phyloP scores from a whole-genome alignment of 345 rosid genomes.

The Melaleuca alternifolia region DNA sequence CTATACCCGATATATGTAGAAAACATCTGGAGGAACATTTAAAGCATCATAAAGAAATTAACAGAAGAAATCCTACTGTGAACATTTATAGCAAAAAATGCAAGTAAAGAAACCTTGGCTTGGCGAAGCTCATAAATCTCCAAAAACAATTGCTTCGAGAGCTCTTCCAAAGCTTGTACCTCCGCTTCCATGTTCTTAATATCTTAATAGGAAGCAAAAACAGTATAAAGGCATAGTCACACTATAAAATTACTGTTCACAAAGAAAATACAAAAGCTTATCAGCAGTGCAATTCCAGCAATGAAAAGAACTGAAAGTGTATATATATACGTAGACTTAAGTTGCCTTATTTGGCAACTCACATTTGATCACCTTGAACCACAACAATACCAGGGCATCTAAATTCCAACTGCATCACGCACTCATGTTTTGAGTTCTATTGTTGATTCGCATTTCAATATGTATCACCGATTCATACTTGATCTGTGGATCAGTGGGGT shows the following conservation, averaged over 20 bases:
- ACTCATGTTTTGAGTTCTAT: background rate
- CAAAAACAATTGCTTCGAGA: slow-evolving; percentile 93
- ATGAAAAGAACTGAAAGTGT: background rate
- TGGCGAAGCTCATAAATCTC: slow-evolving; percentile 98
- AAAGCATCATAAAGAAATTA: background rate
- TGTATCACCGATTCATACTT: background rate
- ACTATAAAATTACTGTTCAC: background rate
- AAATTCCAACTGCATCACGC: background rate
- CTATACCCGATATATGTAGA: background rate
- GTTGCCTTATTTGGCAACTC: background rate
- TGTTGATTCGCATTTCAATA: background rate
- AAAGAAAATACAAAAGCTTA: background rate
- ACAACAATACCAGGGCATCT: background rate
- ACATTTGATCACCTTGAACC: background rate
- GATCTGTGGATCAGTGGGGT: background rate
- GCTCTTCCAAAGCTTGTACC: slow-evolving; percentile 89
- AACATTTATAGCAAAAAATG: background rate
- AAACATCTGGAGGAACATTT: background rate
- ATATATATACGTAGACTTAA: background rate
- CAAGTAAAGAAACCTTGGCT: slow-evolving; percentile 53
- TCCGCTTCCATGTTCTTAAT: slow-evolving; percentile 84
- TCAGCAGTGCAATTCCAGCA: background rate
- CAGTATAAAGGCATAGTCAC: background rate
- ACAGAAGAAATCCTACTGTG: background rate
- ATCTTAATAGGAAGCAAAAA: slow-evolving; percentile 27